Evolutionary conservation across 139 green algal genomes (phyloP), one percentile per base, ranked within the genome.

Genomic region (Coccomyxa sp.): DNA sequence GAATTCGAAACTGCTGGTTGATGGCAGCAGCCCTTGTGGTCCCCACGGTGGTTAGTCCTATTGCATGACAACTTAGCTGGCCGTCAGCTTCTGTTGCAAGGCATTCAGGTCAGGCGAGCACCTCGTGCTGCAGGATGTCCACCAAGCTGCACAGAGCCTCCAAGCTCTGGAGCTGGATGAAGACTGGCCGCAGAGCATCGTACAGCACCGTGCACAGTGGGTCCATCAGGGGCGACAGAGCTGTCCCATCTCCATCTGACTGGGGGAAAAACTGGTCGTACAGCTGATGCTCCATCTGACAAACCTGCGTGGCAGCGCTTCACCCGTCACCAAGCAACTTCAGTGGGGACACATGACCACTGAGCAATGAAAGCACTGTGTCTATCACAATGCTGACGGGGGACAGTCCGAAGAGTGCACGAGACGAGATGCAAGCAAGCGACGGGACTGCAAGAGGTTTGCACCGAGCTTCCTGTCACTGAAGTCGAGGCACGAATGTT

Each of bases 191-290:
- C 79, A 98, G 83, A 2, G 85, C 79, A 70, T 98, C 96, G 79
- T 98, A 98, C 68, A 99, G 86, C 68, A 97, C 81, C 34, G 84
- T 95, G 78, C 90, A 95, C 73, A 98, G 85, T 41, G 95, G 89
- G 78, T 97, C 92, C 74, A 97, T 85, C 54, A 98, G 84, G 18
- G 88, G 84, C 1, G 78, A 70, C 77, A 98, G 82, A n/a, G 76
- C 75, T 68, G 84, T 58, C 36, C 77, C 44, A n/a, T 69, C 73
- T 55, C 14, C 7, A 55, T 80, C 37, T 38, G 34, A n/a, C 35
- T 38, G 68, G 8, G 88, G 87, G 81, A 98, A 98, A 81, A 98
- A 97, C 78, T 95, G 87, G 82, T 96, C 89, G 64, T 94, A 94
- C 58, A 98, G 89, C 87, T 94, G 86, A 70, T 86, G 81, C 88